Base-by-base conservation (phyloP, 192 early-diverging fungal genomes). In the Chytriomyces hyalinus region DNA sequence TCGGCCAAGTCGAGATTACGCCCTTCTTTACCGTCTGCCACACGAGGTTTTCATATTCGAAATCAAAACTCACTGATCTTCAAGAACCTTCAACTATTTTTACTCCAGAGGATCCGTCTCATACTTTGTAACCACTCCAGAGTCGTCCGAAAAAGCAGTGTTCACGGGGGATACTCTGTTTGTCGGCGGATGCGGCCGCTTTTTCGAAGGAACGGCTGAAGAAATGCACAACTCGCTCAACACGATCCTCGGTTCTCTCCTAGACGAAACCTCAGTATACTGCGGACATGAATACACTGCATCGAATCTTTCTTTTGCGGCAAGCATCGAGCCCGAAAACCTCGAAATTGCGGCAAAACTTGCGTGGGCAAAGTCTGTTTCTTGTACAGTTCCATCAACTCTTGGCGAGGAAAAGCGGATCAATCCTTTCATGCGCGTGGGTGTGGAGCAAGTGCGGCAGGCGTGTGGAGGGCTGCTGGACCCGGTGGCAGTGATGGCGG, bases 211-310 rank as follows among this genome's bases (percentile, higher is more conserved):
- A 11, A 92, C 91, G 0, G 85, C 93, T 0, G 78, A 84, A 45
- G 91, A 96, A 59, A 97, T 98, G 97, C 81, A 94, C 83, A 82
- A 89, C 46, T 92, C 92, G 9, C 86, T 98, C 28, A 85, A 87
- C 65, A 84, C 85, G 0, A 88, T 85, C 36, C 81, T 98, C 15
- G 93, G 85, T 0, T 64, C 67, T 1, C 84, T 99, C 17, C 95
- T 94, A 0, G 74, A 85, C 10, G 92, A 94, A 46, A 98, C 96
- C 0, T 82, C 88, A 67, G 94, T 98, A 6, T 98, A 43, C 60
- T 95, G 92, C 80, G 94, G 96, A 2, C 96, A 99, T 78, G 97
- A 98, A 81, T 98, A 99, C 73, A 99, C 96, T 3, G 73, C 74
- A 6, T 77, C 85, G 11, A 89, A 89, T 73, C 78, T 89, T 36